Percentiles rank a stretch among this genome's conserved stretches.
Conservation (phyloP, 441 rosid genomes). For the Hura crepitans region DNA sequence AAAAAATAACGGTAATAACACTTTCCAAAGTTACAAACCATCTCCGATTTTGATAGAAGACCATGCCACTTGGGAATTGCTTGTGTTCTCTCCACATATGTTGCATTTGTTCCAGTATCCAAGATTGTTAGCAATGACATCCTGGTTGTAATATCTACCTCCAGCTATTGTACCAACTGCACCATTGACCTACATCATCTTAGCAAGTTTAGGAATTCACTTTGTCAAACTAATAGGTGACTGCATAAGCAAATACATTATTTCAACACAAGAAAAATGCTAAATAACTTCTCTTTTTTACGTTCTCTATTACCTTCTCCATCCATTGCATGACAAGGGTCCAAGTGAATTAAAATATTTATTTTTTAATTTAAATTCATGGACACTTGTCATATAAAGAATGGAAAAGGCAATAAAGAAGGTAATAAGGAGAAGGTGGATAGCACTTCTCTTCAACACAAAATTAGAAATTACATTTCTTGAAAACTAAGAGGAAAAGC, state of each 20-base stretch:
- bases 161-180: constrained; percentile 93
- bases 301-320: no score
- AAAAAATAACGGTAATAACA: no score
- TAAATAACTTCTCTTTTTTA: no score
- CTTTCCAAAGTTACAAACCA: no score
- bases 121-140: constrained; percentile 80
- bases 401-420: no score
- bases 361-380: no score
- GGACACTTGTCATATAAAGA: no score
- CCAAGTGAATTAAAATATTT: no score
- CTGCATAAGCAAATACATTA: not conserved
- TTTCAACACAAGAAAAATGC: no score
- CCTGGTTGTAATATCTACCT: constrained; percentile 67
- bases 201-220: constrained; percentile 17
- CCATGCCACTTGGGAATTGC: constrained; percentile 97
- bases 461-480: constrained; percentile 13
- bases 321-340: no score
- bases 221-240: not conserved
- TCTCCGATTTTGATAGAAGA: constrained; percentile 73
- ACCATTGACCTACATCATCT: constrained; percentile 73
- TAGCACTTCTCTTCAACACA: no score
- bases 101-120: constrained; percentile 95
- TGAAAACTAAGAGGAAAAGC: constrained; percentile 3
- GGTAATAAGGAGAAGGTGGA: no score
- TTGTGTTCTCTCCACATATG: constrained; percentile 75